A percentile compares a stretch with the other conserved stretches of the same genome.
Conservation (phyloP, 352 stramenopile species). For the Globisporangium ultimum region DNA sequence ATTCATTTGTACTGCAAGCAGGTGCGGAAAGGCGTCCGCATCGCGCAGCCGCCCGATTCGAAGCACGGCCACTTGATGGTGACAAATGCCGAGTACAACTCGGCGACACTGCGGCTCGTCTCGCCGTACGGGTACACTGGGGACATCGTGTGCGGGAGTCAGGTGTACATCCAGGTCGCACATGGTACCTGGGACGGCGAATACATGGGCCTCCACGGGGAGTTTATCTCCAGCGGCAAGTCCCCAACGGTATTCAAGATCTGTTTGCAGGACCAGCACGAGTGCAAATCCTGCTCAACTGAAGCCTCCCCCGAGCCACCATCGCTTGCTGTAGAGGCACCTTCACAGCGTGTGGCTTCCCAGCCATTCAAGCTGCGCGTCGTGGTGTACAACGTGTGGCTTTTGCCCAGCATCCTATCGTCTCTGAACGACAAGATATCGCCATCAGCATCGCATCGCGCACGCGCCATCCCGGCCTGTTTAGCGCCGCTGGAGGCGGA, state of each 20-base stretch:
- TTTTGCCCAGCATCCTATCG: slow-evolving; percentile 55
- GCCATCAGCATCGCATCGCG: slow-evolving; percentile 36
- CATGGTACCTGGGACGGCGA: slow-evolving; percentile 45
- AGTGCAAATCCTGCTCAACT: slow-evolving; percentile 12
- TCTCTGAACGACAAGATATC: slow-evolving; percentile 67
- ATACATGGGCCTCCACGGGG: slow-evolving; percentile 43
- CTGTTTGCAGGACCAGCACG: slow-evolving; percentile 22
- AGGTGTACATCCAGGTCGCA: slow-evolving; percentile 52
- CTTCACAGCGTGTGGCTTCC: background rate
- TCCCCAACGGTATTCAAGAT: slow-evolving; percentile 48
- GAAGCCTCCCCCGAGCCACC: slow-evolving; percentile 3
- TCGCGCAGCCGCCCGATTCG: slow-evolving; percentile 41
- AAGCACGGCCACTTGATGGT: slow-evolving; percentile 57
- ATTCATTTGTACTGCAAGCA: slow-evolving; percentile 49
- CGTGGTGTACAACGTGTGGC: slow-evolving; percentile 75
- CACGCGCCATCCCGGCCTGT: slow-evolving; percentile 50
- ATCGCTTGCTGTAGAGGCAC: background rate
- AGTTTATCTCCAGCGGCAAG: slow-evolving; percentile 46
- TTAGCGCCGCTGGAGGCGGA: slow-evolving; percentile 38
- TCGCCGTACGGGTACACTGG: slow-evolving; percentile 49
- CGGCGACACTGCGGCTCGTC: slow-evolving; percentile 43
- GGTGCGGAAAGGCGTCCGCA: slow-evolving; percentile 40
- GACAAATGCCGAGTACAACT: slow-evolving; percentile 22
- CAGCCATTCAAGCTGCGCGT: slow-evolving; percentile 43
- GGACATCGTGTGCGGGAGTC: slow-evolving; percentile 41